Evolutionary conservation across 257 asterid genomes (phyloP), one percentile per base, ranked within the genome.

Genomic region (Plectranthus barbatus): DNA sequence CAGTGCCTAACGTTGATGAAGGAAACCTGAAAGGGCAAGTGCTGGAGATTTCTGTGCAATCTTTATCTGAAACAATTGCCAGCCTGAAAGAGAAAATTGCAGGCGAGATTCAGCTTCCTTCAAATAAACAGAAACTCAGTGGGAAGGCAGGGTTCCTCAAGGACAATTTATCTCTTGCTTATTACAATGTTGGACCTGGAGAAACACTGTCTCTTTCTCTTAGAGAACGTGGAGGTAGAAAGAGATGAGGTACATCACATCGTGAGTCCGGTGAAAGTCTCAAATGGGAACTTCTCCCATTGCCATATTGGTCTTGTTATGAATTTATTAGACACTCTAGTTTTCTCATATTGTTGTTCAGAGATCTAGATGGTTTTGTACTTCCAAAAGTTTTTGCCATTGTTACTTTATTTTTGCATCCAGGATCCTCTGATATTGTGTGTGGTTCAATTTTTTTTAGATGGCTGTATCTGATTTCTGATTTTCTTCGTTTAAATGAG

Each of bases 151-250:
- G 98, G 59, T 91, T 91, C 77, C 95, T 91, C 78, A 88, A 84
- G 86, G 98, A 91, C 74, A 91, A 91, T 72, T 72, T 88, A 29
- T 86, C 98, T 2, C 95, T 92, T 77, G 98, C 98, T 6, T 80
- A 88, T 78, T 92, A 92, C 81, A 92, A 92, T 69, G 79, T 89
- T 72, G 79, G 58, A 24, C 74, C 93, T 19, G 93, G 93, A 74
- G 98, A 86, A 44, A 20, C 84, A 6, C 86, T 92, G 19, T 61
- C 83, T 44, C 97, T 92, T 21, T 86, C 98, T 69, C 90, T 88
- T 29, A 84, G 96, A 76, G 98, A 92, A 66, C 98, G 98, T 79
- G 98, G 97, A 80, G 95, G 98, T 64, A 88, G 95, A 78, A 92
- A 89, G 91, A 86, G 97, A 84, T 91, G 86, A 90, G 69, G 77